A percentile compares a stretch with the other conserved stretches of the same genome.
phyloP scores from a whole-genome alignment of 106 monocot genomes.

The Dendrobium chrysotoxum region DNA sequence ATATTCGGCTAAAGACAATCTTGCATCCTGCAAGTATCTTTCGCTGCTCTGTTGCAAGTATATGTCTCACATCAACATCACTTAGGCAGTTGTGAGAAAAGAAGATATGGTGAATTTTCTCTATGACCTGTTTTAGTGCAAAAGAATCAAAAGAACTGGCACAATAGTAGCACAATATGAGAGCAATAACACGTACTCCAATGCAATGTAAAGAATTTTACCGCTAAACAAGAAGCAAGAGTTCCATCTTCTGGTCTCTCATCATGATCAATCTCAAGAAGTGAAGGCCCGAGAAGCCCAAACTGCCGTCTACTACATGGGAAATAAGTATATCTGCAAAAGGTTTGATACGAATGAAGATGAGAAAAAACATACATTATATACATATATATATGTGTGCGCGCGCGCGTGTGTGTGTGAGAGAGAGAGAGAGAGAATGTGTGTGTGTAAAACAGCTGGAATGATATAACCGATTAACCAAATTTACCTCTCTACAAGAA shows the following conservation, averaged over 20 bases:
- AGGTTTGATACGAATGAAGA: neutral
- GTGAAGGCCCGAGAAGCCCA: conserved; percentile 86
- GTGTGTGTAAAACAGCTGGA: neutral
- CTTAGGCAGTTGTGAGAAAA: conserved; percentile 63
- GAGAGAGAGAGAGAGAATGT: too few species aligned
- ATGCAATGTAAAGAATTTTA: conserved; percentile 8
- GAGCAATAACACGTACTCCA: neutral
- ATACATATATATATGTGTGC: too few species aligned
- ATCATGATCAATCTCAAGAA: conserved; percentile 91
- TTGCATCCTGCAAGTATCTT: conserved; percentile 74
- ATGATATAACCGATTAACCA: neutral
- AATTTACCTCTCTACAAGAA: conserved; percentile 84
- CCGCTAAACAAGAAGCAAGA: conserved; percentile 76
- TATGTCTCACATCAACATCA: conserved; percentile 79
- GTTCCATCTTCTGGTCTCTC: conserved; percentile 92
- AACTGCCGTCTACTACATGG: conserved; percentile 92
- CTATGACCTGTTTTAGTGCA: conserved; percentile 65
- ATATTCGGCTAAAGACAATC: conserved; percentile 92
- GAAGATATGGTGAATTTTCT: conserved; percentile 75
- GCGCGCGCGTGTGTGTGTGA: too few species aligned
- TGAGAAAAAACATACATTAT: neutral
- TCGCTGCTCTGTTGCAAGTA: conserved; percentile 78
- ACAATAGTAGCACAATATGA: neutral
- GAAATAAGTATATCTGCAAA: conserved; percentile 82
- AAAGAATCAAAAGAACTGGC: neutral